Conservation (phyloP, 2,329 filamentous ascomycete species). For the Alternaria metachromatica region DNA sequence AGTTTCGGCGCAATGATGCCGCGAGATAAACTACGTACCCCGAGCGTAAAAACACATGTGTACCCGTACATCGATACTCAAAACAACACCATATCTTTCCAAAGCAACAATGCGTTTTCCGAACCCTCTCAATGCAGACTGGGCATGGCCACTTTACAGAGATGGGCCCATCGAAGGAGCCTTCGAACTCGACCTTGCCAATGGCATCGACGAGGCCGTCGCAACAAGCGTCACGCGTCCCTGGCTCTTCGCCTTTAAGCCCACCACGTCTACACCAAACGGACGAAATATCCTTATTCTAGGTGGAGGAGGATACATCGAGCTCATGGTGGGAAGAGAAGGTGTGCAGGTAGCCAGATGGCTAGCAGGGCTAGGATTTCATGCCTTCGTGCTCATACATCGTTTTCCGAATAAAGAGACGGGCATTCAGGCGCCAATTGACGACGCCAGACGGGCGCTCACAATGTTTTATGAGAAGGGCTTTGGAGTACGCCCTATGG, state of each 20-base stretch:
- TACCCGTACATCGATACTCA: background rate
- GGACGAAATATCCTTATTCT: slow-evolving; percentile 15
- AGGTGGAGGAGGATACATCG: slow-evolving; percentile 26
- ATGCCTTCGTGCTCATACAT: slow-evolving; percentile 27
- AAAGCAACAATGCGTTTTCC: background rate
- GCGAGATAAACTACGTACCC: background rate
- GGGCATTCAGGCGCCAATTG: slow-evolving; percentile 19
- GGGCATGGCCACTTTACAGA: slow-evolving; percentile 14
- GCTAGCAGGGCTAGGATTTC: slow-evolving; percentile 21
- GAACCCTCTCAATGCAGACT: slow-evolving; percentile 3
- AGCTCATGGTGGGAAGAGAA: slow-evolving; percentile 30
- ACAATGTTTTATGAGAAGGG: slow-evolving; percentile 11
- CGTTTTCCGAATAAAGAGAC: slow-evolving; percentile 23
- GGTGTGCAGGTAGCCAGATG: slow-evolving; percentile 25
- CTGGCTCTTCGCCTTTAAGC: slow-evolving; percentile 22
- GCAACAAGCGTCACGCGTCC: slow-evolving; percentile 20
- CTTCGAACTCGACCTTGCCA: slow-evolving; percentile 4
- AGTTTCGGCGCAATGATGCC: slow-evolving; percentile 1
- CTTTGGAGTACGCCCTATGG: background rate
- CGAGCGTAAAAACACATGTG: background rate
- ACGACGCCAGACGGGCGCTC: slow-evolving; percentile 21
- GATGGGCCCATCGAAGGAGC: slow-evolving; percentile 15
- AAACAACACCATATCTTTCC: background rate
- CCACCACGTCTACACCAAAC: background rate
- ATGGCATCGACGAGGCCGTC: slow-evolving; percentile 16